phyloP scores from a whole-genome alignment of 305 asterid genomes.

The Fraxinus ornus region DNA sequence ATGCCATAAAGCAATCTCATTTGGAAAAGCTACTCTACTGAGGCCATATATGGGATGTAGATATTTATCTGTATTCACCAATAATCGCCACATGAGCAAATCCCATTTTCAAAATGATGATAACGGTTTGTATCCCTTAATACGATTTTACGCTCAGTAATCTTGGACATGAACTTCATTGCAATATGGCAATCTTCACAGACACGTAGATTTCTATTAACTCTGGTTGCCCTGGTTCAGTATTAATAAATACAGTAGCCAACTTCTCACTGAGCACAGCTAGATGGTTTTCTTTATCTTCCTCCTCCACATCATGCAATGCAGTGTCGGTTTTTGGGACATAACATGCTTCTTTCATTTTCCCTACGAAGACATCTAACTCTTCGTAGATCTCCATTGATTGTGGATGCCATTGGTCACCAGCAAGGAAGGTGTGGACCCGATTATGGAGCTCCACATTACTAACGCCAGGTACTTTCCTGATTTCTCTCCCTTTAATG shows the following conservation, averaged over 20 bases:
- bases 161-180: slow-evolving; percentile 64
- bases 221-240: slow-evolving; percentile 49
- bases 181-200: slow-evolving; percentile 85
- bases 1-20: too few relatives aligned
- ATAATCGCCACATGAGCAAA: slow-evolving; percentile 77
- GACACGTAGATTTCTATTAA: slow-evolving; percentile 73
- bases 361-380: slow-evolving; percentile 60
- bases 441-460: slow-evolving; percentile 57
- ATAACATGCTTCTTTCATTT: slow-evolving; percentile 73
- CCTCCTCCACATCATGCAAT: slow-evolving; percentile 86
- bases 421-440: slow-evolving; percentile 77
- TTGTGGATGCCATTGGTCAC: slow-evolving; percentile 65
- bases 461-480: slow-evolving; percentile 75
- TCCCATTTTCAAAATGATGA: slow-evolving; percentile 72
- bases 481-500: slow-evolving; percentile 64
- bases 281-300: slow-evolving; percentile 82
- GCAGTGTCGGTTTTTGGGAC: slow-evolving; percentile 66
- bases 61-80: slow-evolving; percentile 45
- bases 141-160: slow-evolving; percentile 54
- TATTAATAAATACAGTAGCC: slow-evolving; percentile 73
- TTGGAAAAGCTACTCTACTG: not conserved
- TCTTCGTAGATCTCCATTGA: slow-evolving; percentile 60
- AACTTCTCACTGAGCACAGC: slow-evolving; percentile 75
- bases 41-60: not conserved
- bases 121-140: slow-evolving; percentile 81